Evolutionary conservation across 805 yeast species (phyloP).

Genomic region (Saturnispora galanensis): DNA sequence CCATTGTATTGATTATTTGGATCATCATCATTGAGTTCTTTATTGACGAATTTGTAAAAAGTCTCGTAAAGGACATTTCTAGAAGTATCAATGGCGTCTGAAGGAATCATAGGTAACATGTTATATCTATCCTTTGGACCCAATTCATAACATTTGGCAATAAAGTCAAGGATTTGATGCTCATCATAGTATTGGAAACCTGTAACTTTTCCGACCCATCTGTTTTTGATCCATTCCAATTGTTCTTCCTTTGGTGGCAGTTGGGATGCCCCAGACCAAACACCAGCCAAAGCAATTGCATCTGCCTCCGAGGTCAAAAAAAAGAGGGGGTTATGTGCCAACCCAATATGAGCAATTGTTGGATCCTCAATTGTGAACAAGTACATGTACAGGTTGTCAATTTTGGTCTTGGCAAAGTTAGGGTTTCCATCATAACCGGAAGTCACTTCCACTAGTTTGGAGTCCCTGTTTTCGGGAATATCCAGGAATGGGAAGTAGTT

Average conservation of each 20-base stretch:
- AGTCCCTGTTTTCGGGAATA: constrained; percentile 18
- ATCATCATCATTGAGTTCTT: constrained; percentile 8
- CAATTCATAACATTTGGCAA: constrained; percentile 6
- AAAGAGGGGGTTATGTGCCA: constrained; percentile 33
- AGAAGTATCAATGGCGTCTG: constrained; percentile 5
- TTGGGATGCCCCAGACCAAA: constrained; percentile 36
- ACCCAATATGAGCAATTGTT: constrained; percentile 32
- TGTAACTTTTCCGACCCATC: constrained; percentile 10
- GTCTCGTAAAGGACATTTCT: constrained; percentile 7
- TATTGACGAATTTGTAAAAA: constrained; percentile 11
- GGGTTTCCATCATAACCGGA: constrained; percentile 26
- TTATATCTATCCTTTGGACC: constrained; percentile 11
- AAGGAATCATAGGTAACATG: constrained; percentile 1
- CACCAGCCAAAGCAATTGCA: constrained; percentile 46
- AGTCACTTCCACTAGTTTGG: constrained; percentile 17
- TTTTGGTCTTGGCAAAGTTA: constrained; percentile 11
- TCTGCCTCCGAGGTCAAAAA: constrained; percentile 41
- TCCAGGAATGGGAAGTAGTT: constrained; percentile 32
- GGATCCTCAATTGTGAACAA: constrained; percentile 34
- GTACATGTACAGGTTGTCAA: constrained; percentile 21
- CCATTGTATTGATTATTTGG: background rate
- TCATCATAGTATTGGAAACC: constrained; percentile 15
- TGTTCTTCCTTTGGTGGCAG: constrained; percentile 29
- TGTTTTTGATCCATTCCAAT: constrained; percentile 12
- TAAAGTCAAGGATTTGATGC: constrained; percentile 9